Conservation (phyloP, 305 asterid species). For the Solanum aculeatissimum region DNA sequence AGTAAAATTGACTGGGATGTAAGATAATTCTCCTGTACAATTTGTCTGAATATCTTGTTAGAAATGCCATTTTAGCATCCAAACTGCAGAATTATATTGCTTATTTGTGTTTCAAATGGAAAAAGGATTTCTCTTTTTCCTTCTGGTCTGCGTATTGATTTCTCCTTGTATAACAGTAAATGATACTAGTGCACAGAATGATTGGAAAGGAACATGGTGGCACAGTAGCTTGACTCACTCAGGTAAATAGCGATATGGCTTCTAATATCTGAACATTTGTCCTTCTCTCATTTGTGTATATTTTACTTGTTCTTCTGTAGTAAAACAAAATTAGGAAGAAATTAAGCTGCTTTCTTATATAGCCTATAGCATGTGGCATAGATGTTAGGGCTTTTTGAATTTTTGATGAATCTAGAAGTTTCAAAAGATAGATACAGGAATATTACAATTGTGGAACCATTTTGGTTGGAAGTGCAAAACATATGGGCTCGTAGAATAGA, state of each 20-base stretch:
- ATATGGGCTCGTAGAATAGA: background rate
- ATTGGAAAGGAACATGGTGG: conserved; percentile 78
- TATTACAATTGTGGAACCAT: background rate
- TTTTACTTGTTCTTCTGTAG: background rate
- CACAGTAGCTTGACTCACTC: conserved; percentile 43
- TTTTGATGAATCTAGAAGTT: background rate
- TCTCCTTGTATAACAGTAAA: conserved; percentile 25
- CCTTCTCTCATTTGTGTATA: background rate
- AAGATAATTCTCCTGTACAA: background rate
- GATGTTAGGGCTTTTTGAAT: background rate
- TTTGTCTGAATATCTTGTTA: background rate
- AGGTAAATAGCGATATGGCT: conserved; percentile 10
- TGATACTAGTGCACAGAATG: conserved; percentile 44
- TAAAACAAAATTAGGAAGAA: background rate
- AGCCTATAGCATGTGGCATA: background rate
- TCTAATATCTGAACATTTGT: background rate
- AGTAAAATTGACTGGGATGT: background rate
- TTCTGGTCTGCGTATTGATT: background rate
- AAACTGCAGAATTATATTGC: background rate
- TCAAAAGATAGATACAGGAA: background rate
- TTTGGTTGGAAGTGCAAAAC: background rate
- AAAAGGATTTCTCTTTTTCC: background rate
- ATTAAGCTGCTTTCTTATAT: background rate
- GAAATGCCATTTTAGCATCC: background rate
- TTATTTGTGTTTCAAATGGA: background rate